Evolutionary conservation across 441 rosid species (phyloP), one percentile per base, ranked within the genome.

Genomic region (Gossypium trilobum): DNA sequence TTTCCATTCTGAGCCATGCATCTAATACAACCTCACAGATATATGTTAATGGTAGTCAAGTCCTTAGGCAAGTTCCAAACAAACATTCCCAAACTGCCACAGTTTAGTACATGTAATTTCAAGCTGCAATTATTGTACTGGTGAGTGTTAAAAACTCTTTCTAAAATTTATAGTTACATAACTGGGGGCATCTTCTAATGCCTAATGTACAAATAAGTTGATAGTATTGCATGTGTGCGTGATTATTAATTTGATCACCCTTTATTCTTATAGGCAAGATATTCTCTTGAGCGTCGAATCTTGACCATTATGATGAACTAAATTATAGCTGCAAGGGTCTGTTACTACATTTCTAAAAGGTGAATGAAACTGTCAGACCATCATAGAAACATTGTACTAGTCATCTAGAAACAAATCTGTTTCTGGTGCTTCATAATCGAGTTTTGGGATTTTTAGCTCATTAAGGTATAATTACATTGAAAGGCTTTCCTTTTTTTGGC

Each of bases 1-100:
- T 78, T 71, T 87, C 88, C 0, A 66, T 50, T 72, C 17, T 67
- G 39, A 73, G 77, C 67, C 59, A 51, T 27, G 57, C 60, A 46
- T 59, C 54, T 62, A 52, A 54, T 60, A 50, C 66, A 59, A 54
- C 63, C 65, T 76, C 75, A 3, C 65, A 27, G 5, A 10, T 71
- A 71, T 11, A 23, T 73, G 4, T 59, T 17, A 67, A 80, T 73
- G 59, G 71, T 13, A 75, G 80, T 39, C 65, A 70, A 31, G 54
- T 72, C 67, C 52, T 78, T 62, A 29, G n/a, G 65, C 72, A 68
- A 58, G 57, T 27, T 1, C 16, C 17, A n/a, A 17, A 11, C 22
- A 44, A 70, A 25, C 58, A 61, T 56, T 72, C 75, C 29, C 69
- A 16, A 72, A 52, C 58, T 17, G 79, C 74, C 36, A 9, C 74